Base-by-base conservation (phyloP, 2,329 filamentous ascomycete species). In the Pyrenochaeta sp. region DNA sequence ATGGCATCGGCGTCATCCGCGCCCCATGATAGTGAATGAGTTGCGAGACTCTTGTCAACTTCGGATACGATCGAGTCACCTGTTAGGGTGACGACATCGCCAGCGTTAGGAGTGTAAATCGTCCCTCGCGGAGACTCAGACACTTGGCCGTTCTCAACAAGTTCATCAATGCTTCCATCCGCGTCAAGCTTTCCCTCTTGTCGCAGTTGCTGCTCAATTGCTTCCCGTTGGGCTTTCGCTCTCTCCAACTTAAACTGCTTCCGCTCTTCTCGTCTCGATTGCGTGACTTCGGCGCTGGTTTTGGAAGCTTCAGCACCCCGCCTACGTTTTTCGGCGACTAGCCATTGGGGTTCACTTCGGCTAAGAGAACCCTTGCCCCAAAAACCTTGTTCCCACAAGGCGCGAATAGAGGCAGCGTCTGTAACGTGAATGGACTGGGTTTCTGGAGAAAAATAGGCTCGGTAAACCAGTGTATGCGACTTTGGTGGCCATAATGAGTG, bases 321-420 rank as follows among this genome's bases (percentile, higher is more conserved):
- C 50, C 90, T 86, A 28, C 90, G 88, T 76, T 91, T 90, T 77
- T 97, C 92, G 62, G 91, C 85, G 64, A 91, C 91, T 50, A 97
- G 78, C 95, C 95, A 99, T 67, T 89, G 95, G 2, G 94, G 94
- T 76, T 99, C 94, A 82, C 93, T 97, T 69, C 96, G 88, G 80
- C 93, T 97, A 57, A 98, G 82, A 68, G 84, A 94, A 44, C 95
- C 95, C 78, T 97, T 97, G 47, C 96, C 96, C 78, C 94, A 99
- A 79, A 99, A 99, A 5, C 95, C 95, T 80, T 96, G 92, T 78
- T 97, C 91, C 95, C 96, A 99, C 25, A 99, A 79, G 1, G 90
- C 92, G 53, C 90, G 85, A 61, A 96, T 89, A 3, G 92, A 89
- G 54, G 84, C 83, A 27, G 88, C 82, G 75, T 97, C 90, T 19